Evolutionary conservation across 257 asterid species (phyloP), one percentile per base, ranked within the genome.

Genomic region (Nicotiana otophora): DNA sequence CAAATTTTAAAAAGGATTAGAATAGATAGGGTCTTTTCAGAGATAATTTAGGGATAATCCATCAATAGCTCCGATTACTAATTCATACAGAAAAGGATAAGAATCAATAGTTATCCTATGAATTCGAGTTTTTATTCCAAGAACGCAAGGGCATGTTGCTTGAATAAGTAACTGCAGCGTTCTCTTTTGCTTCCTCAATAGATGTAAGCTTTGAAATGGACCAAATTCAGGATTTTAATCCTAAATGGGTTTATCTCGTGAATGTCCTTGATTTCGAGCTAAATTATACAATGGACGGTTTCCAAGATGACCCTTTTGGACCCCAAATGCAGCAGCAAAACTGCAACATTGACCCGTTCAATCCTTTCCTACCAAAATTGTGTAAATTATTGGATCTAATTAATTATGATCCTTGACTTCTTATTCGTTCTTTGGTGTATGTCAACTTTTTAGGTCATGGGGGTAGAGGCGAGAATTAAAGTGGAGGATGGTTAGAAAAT

Each of bases 241-340:
- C 90, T 0, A 86, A 84, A 83, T 91, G 91, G 95, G 75, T 39
- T 1, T 89, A 85, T 23, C 55, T 88, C 17, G 91, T 80, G 31
- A 83, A 70, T 15, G 39, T 77, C 74, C 70, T 91, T 7, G 94
- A 92, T 88, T 89, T 79, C 66, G 90, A 88, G 85, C 76, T 88
- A 2, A 88, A 76, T 69, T 87, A 84, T 86, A 39, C 48, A 39
- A 23, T 84, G 26, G 86, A 91, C 70, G 89, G 86, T 42, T 89
- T 91, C 77, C 94, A 86, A 80, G 93, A 87, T 23, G 89, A 89
- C 82, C 87, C 88, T 19, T 95, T 91, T 53, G 79, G 83, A 64
- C 65, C 91, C 17, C 92, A 89, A 60, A 82, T 55, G 34, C 90
- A 85, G 75, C 54, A 90, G 87, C 93, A 88, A 88, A 86, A 75